Evolutionary conservation across 495 filamentous ascomycete species (phyloP), one percentile per base, ranked within the genome.

Genomic region (Aspergillus sparsus): DNA sequence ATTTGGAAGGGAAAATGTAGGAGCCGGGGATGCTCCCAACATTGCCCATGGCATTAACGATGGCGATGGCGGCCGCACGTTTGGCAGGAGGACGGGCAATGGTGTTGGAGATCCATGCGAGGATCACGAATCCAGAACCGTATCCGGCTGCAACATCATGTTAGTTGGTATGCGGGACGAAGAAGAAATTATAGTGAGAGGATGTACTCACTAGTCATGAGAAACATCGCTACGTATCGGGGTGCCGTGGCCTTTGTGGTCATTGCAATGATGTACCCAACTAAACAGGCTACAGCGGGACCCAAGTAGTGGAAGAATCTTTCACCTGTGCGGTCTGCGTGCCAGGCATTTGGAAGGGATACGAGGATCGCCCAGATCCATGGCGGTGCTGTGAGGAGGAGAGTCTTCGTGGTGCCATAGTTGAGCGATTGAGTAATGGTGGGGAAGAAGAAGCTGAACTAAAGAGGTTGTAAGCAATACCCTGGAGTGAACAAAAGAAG

Each of bases 11-110:
- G n/a, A n/a, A n/a, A n/a, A n/a, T n/a, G 47, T 78, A 78, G 1
- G 66, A 71, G 3, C 69, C 64, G 71, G 73, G 77, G 51, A 78
- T 76, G 55, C 77, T 77, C 10, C 69, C 66, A 13, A 72, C 75
- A 27, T 71, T 71, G 53, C 71, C 71, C 37, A 72, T 70, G 6
- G 68, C 68, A 62, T 73, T 73, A 7, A 73, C 67, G 16, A 71
- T 18, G 6, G 71, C 71, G 1, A 64, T 65, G 4, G 65, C 71
- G 10, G 71, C 71, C 12, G 71, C 68, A 39, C 71, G 68, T 46
- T 72, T 72, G 5, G 68, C 63, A 31, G 67, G 50, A 0, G 70
- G 68, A 1, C 70, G 61, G 13, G 66, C 67, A 41, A 71, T 66
- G 0, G 69, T 69, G 50, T 71, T 71, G 58, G 67, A 71, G 11